phyloP scores from a whole-genome alignment of 2,329 filamentous ascomycete species.

The Microdochium nivale region DNA sequence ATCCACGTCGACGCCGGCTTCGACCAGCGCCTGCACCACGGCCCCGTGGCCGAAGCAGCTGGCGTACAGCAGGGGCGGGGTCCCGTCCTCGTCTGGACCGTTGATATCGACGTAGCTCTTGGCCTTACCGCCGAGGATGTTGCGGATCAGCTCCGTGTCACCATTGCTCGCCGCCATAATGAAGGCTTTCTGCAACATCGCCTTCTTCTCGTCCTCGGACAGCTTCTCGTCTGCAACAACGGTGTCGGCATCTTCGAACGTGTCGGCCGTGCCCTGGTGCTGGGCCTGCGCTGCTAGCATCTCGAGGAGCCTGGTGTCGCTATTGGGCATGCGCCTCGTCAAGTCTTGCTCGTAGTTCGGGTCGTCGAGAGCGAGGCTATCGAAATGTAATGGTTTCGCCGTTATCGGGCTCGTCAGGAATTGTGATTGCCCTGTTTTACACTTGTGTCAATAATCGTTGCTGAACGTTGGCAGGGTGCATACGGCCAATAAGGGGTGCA shows the following conservation, averaged over 20 bases:
- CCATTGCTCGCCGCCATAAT: conserved; percentile 97
- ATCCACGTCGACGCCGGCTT: conserved; percentile 82
- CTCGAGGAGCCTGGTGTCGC: conserved; percentile 81
- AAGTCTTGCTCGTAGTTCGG: conserved; percentile 61
- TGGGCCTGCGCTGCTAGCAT: conserved; percentile 95
- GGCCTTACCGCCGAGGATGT: conserved; percentile 66
- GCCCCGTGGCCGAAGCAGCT: conserved; percentile 95
- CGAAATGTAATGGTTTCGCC: conserved; percentile 76
- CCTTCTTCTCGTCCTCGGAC: conserved; percentile 66
- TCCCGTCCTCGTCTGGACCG: conserved; percentile 85
- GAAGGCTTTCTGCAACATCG: conserved; percentile 75
- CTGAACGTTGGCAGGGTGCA: neutral
- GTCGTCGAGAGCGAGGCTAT: conserved; percentile 74
- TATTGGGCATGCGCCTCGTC: conserved; percentile 53
- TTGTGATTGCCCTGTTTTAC: conserved; percentile 73
- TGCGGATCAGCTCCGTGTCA: conserved; percentile 71
- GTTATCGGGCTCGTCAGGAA: conserved; percentile 82
- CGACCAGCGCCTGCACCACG: conserved; percentile 75
- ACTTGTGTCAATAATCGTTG: neutral
- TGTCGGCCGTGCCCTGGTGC: conserved; percentile 58
- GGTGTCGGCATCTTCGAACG: conserved; percentile 70
- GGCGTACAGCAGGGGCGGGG: conserved; percentile 92
- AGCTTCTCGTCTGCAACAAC: conserved; percentile 68
- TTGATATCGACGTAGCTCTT: conserved; percentile 76
- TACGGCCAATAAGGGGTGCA: neutral